Evolutionary conservation across 1,284 basidiomycete species (phyloP).

Genomic region (Rhodotorula sp.): DNA sequence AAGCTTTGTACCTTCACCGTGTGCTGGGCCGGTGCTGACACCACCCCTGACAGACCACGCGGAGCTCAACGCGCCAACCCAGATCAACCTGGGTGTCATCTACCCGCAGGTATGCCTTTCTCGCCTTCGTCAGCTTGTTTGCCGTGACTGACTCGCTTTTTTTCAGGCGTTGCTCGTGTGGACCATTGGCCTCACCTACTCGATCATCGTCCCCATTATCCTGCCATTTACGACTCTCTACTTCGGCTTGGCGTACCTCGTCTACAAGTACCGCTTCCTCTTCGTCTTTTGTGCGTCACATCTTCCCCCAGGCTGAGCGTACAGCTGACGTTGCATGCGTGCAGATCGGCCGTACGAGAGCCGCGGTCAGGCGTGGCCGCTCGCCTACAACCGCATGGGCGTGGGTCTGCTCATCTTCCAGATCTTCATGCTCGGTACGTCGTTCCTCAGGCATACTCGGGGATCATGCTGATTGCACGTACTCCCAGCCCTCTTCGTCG

Average conservation of each 20-base stretch:
- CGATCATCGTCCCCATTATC: constrained; percentile 91
- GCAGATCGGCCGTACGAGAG: constrained; percentile 72
- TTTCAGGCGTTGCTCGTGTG: constrained; percentile 92
- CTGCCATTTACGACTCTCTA: constrained; percentile 91
- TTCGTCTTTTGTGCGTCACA: constrained; percentile 43
- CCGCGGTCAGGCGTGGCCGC: constrained; percentile 88
- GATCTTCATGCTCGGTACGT: constrained; percentile 67
- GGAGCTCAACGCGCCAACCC: constrained; percentile 93
- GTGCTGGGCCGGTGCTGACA: neutral
- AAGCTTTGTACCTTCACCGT: constrained; percentile 32
- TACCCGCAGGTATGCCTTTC: constrained; percentile 40
- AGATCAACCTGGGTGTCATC: constrained; percentile 82
- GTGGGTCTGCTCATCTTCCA: constrained; percentile 57
- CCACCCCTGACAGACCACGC: constrained; percentile 69
- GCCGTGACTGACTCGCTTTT: constrained; percentile 49
- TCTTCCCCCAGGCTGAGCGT: neutral
- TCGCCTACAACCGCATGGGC: constrained; percentile 49
- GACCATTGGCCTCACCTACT: constrained; percentile 90
- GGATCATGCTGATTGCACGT: neutral
- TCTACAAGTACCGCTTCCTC: constrained; percentile 69
- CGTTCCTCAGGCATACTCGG: neutral
- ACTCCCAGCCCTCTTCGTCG: constrained; percentile 77
- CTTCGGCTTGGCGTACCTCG: constrained; percentile 84
- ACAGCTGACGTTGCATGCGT: neutral
- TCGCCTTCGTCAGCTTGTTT: too few relatives aligned